Conservation (phyloP, 2,329 filamentous ascomycete species). For the Phyllosticta paracitricarpa region DNA sequence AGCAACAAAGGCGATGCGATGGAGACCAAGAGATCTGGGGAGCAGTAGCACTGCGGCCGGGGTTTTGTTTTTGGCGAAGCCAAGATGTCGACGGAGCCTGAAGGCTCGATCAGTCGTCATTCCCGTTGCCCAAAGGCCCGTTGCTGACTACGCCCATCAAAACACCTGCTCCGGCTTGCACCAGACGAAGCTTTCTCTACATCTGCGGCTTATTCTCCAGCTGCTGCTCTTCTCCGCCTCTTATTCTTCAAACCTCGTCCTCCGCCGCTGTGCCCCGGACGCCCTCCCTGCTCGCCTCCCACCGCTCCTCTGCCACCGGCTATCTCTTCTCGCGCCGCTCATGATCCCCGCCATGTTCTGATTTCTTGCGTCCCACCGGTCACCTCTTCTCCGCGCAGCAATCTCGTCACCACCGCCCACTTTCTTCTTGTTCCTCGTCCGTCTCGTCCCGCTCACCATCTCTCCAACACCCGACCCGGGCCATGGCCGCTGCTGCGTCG, state of each 20-base stretch:
- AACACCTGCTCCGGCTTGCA: neutral
- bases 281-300: neutral
- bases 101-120: neutral
- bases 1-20: neutral
- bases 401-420: neutral
- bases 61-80: neutral
- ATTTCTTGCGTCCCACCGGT: neutral
- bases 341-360: neutral
- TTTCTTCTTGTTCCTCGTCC: neutral
- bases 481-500: constrained; percentile 24
- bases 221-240: neutral
- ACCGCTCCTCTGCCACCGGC: neutral
- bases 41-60: neutral
- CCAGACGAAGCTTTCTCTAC: neutral
- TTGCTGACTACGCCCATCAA: neutral
- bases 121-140: neutral
- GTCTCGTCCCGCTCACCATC: neutral
- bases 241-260: neutral
- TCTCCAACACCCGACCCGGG: constrained; percentile 2
- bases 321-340: neutral
- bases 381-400: neutral
- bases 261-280: neutral
- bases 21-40: neutral
- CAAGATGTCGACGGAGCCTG: neutral
- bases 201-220: neutral